These are phyloP conservation scores for Zygoascus tannicola DNA, from an alignment of 805 yeast species.

Conservation along the genomic window DNA sequence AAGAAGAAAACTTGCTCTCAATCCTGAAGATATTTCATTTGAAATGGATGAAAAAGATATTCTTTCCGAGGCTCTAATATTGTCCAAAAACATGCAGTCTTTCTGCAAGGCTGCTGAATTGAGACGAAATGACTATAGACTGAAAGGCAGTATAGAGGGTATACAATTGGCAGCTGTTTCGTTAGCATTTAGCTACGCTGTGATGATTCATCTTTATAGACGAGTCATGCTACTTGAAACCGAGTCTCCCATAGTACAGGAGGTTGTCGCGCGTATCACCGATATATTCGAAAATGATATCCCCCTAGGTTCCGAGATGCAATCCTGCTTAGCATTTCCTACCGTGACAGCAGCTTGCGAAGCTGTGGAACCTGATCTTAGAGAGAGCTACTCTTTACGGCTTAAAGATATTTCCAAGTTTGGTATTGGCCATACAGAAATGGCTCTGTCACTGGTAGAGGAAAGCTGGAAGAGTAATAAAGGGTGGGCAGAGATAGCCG, in stretches of 20 bases:
- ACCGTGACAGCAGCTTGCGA: conserved; percentile 55
- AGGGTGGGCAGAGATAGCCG: conserved; percentile 44
- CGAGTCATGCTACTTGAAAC: conserved; percentile 43
- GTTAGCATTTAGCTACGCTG: conserved; percentile 42
- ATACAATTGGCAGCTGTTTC: conserved; percentile 38
- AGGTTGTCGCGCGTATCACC: conserved; percentile 36
- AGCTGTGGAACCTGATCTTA: conserved; percentile 30
- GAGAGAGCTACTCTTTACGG: conserved; percentile 34
- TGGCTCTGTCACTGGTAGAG: conserved; percentile 40
- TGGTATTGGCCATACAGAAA: conserved; percentile 37
- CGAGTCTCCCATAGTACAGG: conserved; percentile 39
- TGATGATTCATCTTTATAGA: conserved; percentile 47
- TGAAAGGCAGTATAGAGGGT: conserved; percentile 9
- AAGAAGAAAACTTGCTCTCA: not conserved
- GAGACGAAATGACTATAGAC: conserved; percentile 6
- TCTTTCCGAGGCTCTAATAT: conserved; percentile 34
- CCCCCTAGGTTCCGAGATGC: conserved; percentile 41
- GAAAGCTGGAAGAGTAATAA: conserved; percentile 46
- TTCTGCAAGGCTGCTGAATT: conserved; percentile 19
- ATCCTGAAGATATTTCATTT: conserved; percentile 4
- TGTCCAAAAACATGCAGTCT: conserved; percentile 27
- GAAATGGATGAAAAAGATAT: conserved; percentile 10
- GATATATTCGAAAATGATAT: conserved; percentile 32
- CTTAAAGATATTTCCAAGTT: conserved; percentile 34
- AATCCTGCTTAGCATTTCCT: conserved; percentile 47